Base-by-base conservation (phyloP, 2,329 filamentous ascomycete genomes). In the Penicillium fuscoglaucum region DNA sequence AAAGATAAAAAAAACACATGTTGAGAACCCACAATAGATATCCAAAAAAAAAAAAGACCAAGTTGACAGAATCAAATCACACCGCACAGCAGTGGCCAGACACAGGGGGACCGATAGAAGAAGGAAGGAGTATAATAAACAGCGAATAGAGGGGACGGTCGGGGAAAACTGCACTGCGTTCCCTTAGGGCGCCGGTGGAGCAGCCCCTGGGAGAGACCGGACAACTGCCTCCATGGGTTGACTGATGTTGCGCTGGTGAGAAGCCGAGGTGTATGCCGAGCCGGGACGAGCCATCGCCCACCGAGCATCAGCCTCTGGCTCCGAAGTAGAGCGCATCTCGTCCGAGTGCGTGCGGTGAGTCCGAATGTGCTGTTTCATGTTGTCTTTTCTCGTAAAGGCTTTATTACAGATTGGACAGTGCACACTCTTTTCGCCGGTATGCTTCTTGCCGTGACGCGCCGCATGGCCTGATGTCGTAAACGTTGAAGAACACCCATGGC, bases 401-500 rank as follows among this genome's bases (percentile, higher is more conserved):
- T 88, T 88, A 76, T 85, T 84, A 77, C 85, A 88, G 61, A 87
- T 83, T 0, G 85, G 85, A 68, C 85, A 88, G 66, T 84, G 82
- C n/a, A 87, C 84, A 59, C 86, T 85, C 72, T 88, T 88, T 73
- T 87, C 86, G 55, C 86, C 86, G 0, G 86, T 88, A 74, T 88
- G 85, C 74, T 87, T 87, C 74, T 88, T 88, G 29, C 85, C 85
- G 66, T 88, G 85, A 21, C 85, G 83, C n/a, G 85, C 85, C 7
- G 85, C 85, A 67, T 88, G 85, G 51, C 85, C 85, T 0, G 86
- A 88, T 6, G 85, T 88, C 52, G 86, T 88, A 73, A 88, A 88
- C 48, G 82, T 86, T 59, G 87, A 84, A 51, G 74, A 76, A 76
- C 85, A 88, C 52, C 79, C 78, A 69, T 81, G 84, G 52, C 82